phyloP scores from a whole-genome alignment of 2,329 filamentous ascomycete species.

The Microsporum audouinii region DNA sequence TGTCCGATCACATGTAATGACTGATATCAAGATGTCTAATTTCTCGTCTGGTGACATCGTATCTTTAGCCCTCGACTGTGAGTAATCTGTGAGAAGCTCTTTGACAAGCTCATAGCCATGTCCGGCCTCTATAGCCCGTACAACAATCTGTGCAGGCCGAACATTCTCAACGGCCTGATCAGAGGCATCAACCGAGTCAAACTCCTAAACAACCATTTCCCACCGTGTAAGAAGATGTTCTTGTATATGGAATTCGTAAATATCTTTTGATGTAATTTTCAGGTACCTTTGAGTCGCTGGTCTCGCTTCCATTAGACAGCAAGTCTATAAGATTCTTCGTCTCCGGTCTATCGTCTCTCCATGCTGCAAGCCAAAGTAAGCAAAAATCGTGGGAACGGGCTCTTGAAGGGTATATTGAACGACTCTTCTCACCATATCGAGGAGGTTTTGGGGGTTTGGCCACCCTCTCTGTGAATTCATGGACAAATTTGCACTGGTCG shows the following conservation, averaged over 20 bases:
- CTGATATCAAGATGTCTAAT: conserved; percentile 9
- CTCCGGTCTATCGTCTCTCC: not conserved
- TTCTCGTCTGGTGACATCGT: conserved; percentile 6
- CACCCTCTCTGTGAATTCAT: conserved; percentile 19
- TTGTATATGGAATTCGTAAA: not conserved
- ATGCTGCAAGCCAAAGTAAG: not conserved
- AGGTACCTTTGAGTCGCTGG: conserved; percentile 1
- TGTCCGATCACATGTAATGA: conserved; percentile 5
- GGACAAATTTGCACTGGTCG: conserved; percentile 22
- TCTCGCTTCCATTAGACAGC: not conserved
- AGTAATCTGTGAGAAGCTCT: conserved; percentile 1
- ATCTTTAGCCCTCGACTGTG: not conserved
- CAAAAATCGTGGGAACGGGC: not conserved
- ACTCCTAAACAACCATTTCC: not conserved
- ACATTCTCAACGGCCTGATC: not conserved
- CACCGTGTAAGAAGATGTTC: not conserved
- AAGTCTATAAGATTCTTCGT: not conserved
- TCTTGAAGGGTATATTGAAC: not conserved
- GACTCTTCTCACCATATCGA: conserved; percentile 6
- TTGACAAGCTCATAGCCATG: conserved; percentile 7
- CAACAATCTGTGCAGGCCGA: conserved; percentile 4
- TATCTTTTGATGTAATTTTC: not conserved
- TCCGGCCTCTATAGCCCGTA: conserved; percentile 7
- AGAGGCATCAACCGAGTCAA: not conserved
- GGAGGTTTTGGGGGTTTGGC: conserved; percentile 13